A percentile compares a stretch with the other conserved stretches of the same genome.
Conservation (phyloP, 352 stramenopile genomes). For the Plasmopara viticola region DNA sequence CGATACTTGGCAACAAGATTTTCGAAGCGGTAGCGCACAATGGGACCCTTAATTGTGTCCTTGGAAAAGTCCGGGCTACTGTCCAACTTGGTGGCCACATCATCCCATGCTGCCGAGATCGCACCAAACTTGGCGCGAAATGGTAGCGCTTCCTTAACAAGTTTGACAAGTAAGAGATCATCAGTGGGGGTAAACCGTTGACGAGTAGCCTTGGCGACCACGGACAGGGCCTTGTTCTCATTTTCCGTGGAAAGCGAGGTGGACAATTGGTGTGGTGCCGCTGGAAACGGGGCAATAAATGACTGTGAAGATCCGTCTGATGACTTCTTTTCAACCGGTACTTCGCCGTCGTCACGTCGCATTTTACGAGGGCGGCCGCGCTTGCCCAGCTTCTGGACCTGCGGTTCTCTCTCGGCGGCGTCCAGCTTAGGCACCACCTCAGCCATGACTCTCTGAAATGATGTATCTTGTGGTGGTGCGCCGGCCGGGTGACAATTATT, state of each 20-base stretch:
- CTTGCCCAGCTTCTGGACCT: constrained; percentile 19
- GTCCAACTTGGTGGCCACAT: constrained; percentile 25
- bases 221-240: constrained; percentile 17
- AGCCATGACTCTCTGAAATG: constrained; percentile 25
- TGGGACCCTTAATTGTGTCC: constrained; percentile 26
- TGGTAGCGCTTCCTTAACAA: constrained; percentile 24
- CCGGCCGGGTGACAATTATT: constrained; percentile 17
- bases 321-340: constrained; percentile 10
- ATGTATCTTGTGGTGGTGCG: constrained; percentile 16
- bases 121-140: constrained; percentile 31
- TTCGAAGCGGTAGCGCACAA: constrained; percentile 33
- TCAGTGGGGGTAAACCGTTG: constrained; percentile 29
- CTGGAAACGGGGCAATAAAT: constrained; percentile 17
- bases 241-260: constrained; percentile 13
- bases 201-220: constrained; percentile 11
- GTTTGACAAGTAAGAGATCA: constrained; percentile 23
- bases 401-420: constrained; percentile 19
- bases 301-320: constrained; percentile 2
- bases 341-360: background rate
- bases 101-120: constrained; percentile 28
- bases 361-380: constrained; percentile 28
- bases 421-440: constrained; percentile 27
- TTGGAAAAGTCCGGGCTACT: constrained; percentile 23
- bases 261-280: constrained; percentile 10
- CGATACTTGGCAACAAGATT: constrained; percentile 30